Conservation (phyloP, 1,284 basidiomycete species). For the Cystobasidiaceae sp. region DNA sequence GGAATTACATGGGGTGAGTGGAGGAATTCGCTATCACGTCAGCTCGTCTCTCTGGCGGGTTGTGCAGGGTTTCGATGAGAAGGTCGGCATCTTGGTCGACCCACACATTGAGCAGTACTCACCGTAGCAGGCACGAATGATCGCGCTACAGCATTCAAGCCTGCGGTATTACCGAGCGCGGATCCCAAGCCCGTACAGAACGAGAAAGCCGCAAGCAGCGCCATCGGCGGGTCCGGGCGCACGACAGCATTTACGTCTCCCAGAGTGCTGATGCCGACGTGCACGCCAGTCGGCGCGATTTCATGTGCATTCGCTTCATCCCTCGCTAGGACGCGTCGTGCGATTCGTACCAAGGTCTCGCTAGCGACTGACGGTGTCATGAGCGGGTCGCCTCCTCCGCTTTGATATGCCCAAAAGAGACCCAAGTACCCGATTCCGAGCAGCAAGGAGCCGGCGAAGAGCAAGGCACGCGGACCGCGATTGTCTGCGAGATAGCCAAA, state of each 20-base stretch:
- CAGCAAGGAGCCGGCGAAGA: conserved; percentile 22
- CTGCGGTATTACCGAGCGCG: conserved; percentile 16
- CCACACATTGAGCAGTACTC: not conserved
- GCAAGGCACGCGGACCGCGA: conserved; percentile 32
- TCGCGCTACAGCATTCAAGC: conserved; percentile 23
- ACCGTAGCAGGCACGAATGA: conserved; percentile 19
- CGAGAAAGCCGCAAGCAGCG: conserved; percentile 10
- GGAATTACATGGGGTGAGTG: not conserved
- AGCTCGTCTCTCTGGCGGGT: too few species aligned
- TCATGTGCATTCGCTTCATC: not conserved
- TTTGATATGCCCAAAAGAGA: conserved; percentile 21
- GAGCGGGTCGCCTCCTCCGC: too few species aligned
- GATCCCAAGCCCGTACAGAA: conserved; percentile 23
- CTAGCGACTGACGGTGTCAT: too few species aligned
- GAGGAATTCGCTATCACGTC: not conserved
- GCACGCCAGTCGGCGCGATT: not conserved
- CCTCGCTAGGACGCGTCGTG: too few species aligned
- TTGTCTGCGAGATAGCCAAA: conserved; percentile 36
- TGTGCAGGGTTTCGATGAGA: not conserved
- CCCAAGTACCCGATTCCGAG: conserved; percentile 32
- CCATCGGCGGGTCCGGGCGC: too few species aligned
- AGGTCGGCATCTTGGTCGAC: not conserved
- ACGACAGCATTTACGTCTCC: too few species aligned
- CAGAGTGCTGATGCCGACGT: not conserved
- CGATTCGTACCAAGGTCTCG: too few species aligned